Percentiles rank a stretch among this genome's conserved stretches.
phyloP scores from a whole-genome alignment of 2,329 filamentous ascomycete genomes.

The Thielaviopsis ethacetica region DNA sequence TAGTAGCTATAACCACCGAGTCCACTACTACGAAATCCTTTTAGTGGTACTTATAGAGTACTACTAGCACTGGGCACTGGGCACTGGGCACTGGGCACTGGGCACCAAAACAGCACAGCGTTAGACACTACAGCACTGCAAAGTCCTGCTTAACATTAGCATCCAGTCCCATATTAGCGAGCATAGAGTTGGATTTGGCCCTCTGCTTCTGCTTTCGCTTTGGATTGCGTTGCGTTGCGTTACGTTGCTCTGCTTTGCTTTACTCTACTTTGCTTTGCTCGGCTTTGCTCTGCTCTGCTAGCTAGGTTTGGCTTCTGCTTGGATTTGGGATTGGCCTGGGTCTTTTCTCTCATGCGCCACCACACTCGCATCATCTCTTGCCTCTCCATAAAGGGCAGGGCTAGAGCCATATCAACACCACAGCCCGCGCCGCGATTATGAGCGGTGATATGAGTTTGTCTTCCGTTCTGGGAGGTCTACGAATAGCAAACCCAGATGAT shows the following conservation, averaged over 20 bases:
- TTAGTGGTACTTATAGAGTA: too few relatives aligned
- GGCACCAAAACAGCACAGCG: not conserved
- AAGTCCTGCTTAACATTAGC: not conserved
- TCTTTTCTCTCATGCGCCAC: conserved; percentile 10
- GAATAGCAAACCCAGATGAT: conserved; percentile 93
- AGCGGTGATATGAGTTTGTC: conserved; percentile 86
- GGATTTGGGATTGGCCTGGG: not conserved
- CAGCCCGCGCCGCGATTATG: conserved; percentile 34
- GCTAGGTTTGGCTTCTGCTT: not conserved
- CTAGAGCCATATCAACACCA: conserved; percentile 9
- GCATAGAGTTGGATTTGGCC: not conserved
- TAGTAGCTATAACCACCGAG: too few relatives aligned
- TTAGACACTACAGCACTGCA: not conserved
- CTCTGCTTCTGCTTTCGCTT: too few relatives aligned
- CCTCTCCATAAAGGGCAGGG: conserved; percentile 9
- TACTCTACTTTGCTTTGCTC: too few relatives aligned
- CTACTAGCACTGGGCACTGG: too few relatives aligned
- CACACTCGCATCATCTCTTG: conserved; percentile 3
- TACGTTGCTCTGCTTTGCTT: too few relatives aligned
- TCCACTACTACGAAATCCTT: too few relatives aligned
- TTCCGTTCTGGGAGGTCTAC: conserved; percentile 79
- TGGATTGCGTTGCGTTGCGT: too few relatives aligned
- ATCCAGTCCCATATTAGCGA: not conserved
- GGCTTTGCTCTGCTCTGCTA: not conserved
- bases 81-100: too few relatives aligned